Evolutionary conservation across 75 land plant species (phyloP).

Genomic region (Ceratopteris richardii): DNA sequence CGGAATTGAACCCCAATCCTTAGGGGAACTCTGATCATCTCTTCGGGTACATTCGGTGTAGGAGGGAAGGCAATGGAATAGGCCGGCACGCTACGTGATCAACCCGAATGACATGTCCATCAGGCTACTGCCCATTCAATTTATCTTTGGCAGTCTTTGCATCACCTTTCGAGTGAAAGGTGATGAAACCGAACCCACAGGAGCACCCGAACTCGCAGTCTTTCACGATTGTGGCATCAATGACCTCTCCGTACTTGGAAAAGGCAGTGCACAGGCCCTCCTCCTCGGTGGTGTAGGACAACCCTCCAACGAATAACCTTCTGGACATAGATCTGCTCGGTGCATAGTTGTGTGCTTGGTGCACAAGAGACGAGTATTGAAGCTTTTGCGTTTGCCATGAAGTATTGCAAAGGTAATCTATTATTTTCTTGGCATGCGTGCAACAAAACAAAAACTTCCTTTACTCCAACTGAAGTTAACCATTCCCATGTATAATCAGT

Average conservation of each 20-base stretch:
- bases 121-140: background rate
- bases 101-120: background rate
- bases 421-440: no score
- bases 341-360: no score
- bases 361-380: no score
- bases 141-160: background rate
- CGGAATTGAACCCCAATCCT: no score
- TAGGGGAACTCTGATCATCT: no score
- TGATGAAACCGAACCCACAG: conserved; percentile 32
- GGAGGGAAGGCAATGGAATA: background rate
- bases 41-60: no score
- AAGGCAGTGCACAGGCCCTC: conserved; percentile 16
- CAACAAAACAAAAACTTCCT: no score
- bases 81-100: background rate
- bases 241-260: conserved; percentile 16
- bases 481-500: no score
- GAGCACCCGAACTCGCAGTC: conserved; percentile 24
- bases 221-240: conserved; percentile 17
- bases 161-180: conserved; percentile 8
- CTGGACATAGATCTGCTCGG: no score
- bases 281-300: conserved; percentile 15
- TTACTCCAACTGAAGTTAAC: no score
- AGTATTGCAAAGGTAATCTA: no score
- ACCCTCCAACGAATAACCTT: conserved; percentile 18
- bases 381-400: no score